Conservation (phyloP, 345 rosid genomes). For the Brassica carinata region DNA sequence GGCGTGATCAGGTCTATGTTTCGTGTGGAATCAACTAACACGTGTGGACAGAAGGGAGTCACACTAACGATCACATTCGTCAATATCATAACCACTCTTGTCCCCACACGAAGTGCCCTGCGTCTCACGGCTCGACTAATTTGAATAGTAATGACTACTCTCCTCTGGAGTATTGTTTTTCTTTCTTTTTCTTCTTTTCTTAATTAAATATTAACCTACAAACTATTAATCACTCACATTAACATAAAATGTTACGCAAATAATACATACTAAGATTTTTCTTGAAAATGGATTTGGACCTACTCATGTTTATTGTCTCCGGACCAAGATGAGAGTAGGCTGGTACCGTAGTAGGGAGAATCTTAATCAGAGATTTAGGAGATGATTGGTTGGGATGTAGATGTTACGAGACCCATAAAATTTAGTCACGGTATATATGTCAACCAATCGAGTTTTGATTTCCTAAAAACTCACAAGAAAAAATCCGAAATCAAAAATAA, state of each 20-base stretch:
- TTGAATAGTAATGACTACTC: not conserved
- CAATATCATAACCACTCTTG: slow-evolving; percentile 30
- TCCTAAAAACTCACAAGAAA: no score
- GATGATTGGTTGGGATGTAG: no score
- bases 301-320: slow-evolving; percentile 11
- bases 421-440: no score
- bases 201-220: not conserved
- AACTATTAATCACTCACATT: not conserved
- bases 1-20: slow-evolving; percentile 36
- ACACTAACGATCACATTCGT: slow-evolving; percentile 28
- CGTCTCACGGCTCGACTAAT: slow-evolving; percentile 20
- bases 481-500: no score
- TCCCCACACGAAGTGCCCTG: not conserved
- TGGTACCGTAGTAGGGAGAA: not conserved
- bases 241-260: not conserved
- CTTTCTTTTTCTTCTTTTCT: not conserved
- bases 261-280: not conserved
- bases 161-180: not conserved
- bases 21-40: slow-evolving; percentile 43
- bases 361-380: slow-evolving; percentile 17
- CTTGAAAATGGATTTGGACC: slow-evolving; percentile 1
- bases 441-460: no score
- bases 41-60: slow-evolving; percentile 23
- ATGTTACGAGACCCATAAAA: no score
- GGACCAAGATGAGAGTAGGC: slow-evolving; percentile 12